Evolutionary conservation across 1,284 basidiomycete species (phyloP).

Genomic region (Ceratobasidium sp.): DNA sequence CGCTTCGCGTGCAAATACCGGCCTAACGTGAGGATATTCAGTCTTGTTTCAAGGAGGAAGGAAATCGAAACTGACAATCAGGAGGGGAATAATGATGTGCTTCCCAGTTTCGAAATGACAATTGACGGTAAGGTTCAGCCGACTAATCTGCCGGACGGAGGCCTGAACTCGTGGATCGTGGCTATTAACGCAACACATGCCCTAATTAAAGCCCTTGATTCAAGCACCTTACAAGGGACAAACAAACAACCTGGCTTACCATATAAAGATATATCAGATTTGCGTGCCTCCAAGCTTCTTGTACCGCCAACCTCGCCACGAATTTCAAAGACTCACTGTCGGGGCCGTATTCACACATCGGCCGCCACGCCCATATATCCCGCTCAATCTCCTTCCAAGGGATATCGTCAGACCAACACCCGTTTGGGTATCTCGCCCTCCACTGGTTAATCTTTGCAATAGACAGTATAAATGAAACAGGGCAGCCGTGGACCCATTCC

Average conservation of each 20-base stretch:
- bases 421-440: no score
- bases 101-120: no score
- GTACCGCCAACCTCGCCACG: not conserved
- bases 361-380: not conserved
- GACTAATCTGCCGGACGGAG: not conserved
- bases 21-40: no score
- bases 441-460: no score
- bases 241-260: not conserved
- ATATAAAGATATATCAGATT: slow-evolving; percentile 9
- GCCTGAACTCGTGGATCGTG: slow-evolving; percentile 4
- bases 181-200: not conserved
- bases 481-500: not conserved
- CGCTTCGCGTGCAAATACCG: no score
- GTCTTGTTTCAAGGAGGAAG: no score
- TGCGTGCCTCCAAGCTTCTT: slow-evolving; percentile 3
- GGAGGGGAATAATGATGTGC: no score
- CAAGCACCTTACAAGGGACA: no score
- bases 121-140: not conserved
- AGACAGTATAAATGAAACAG: not conserved
- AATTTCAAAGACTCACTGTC: not conserved
- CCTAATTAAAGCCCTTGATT: not conserved
- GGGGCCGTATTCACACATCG: not conserved
- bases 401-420: no score
- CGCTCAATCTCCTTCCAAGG: no score
- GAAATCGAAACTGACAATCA: no score